Base-by-base conservation (phyloP, 495 filamentous ascomycete species). In the Penicillium chermesinum region DNA sequence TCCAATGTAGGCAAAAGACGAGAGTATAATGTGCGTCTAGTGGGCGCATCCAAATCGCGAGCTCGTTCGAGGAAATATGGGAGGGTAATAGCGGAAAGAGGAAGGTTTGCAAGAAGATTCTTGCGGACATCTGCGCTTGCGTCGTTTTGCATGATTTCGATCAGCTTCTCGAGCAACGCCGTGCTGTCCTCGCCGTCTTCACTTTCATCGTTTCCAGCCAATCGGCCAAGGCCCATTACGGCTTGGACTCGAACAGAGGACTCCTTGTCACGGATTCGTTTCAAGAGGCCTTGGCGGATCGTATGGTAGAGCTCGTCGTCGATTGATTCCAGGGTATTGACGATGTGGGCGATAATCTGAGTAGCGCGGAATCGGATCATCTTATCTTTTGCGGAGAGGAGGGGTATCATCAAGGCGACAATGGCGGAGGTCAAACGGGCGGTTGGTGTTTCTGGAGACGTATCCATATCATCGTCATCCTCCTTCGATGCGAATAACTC, bases 101-200 rank as follows among this genome's bases (percentile, higher is more conserved):
- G 87, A 7, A 99, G 71, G 58, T 96, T 97, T 46, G 93, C 79
- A 22, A 99, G 78, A 13, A 99, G 75, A 8, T 85, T 88, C 41
- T 90, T 83, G 44, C 93, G 77, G 12, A 97, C 93, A 51, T 99
- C 93, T 1, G 90, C 89, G 52, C 88, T 93, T 0, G 91, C 85
- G 59, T 99, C 93, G 52, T 96, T 91, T 66, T 96, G 89, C 64
- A 99, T 77, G 8, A 91, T 84, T 42, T 95, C 88, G 9, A 96
- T 72, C n/a, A 99, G 76, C 66, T 85, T 91, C 46, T 88, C 82
- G 13, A 93, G 64, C 6, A 95, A 69, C 6, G 83, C 83, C 13
- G 62, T 64, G 21, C 83, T 84, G 21, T 84, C 81, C 37, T 85
- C 81, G n/a, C 76, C 77, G 47, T 87, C 85, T 15, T 79, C 86